Conservation (phyloP, 805 yeast species). For the Wickerhamiella kurtzmanii region DNA sequence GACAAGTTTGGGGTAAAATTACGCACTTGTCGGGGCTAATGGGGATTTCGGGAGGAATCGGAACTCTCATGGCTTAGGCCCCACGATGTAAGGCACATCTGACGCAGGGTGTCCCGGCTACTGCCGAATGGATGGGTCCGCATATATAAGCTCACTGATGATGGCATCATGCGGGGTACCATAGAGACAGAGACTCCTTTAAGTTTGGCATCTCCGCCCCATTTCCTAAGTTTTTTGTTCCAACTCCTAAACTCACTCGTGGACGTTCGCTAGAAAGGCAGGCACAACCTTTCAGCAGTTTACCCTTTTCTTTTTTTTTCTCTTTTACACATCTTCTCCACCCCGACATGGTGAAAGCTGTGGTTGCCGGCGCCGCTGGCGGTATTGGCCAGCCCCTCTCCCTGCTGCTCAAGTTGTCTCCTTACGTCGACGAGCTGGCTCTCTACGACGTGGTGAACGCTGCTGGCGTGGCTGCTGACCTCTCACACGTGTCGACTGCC, state of each 20-base stretch:
- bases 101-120: background rate
- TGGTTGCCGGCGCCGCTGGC: conserved; percentile 75
- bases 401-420: conserved; percentile 58
- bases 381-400: conserved; percentile 93
- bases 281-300: background rate
- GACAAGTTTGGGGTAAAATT: no score
- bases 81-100: background rate
- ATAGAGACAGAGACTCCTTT: no score
- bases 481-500: conserved; percentile 67
- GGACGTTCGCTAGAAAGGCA: no score
- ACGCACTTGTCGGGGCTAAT: no score
- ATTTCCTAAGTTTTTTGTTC: background rate
- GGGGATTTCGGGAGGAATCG: background rate
- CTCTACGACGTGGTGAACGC: conserved; percentile 74
- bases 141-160: background rate
- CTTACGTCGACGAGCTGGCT: conserved; percentile 49
- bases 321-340: background rate
- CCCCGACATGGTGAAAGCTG: conserved; percentile 42
- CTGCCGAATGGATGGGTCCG: background rate
- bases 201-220: background rate
- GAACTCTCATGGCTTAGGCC: background rate
- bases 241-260: no score
- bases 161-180: background rate
- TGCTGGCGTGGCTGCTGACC: conserved; percentile 80
- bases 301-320: background rate